Percentiles rank a stretch among this genome's conserved stretches.
phyloP scores from a whole-genome alignment of 257 asterid species.

The Solanum corneliomulleri region DNA sequence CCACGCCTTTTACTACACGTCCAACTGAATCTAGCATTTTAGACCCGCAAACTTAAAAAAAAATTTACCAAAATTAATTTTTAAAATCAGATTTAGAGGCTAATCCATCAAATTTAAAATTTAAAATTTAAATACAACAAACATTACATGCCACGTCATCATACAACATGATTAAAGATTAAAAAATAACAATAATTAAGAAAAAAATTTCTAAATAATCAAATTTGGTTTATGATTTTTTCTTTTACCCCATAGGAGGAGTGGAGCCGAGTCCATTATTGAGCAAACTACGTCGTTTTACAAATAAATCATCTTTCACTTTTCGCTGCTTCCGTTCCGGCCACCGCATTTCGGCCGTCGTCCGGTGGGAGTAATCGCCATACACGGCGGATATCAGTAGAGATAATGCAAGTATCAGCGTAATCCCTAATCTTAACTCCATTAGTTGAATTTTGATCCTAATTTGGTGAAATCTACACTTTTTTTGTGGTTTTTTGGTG shows the following conservation, averaged over 20 bases:
- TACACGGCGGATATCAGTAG: not conserved
- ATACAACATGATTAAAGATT: not conserved
- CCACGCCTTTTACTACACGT: not conserved
- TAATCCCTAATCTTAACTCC: not conserved
- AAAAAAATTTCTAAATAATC: not conserved
- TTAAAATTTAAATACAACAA: not conserved
- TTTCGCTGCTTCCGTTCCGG: not conserved
- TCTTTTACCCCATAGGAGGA: slow-evolving; percentile 42
- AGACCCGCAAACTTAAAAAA: no score
- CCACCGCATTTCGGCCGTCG: not conserved
- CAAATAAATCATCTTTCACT: not conserved
- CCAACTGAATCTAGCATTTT: not conserved
- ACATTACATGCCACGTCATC: not conserved
- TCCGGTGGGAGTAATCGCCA: not conserved
- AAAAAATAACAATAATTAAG: not conserved
- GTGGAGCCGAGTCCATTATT: slow-evolving; percentile 42
- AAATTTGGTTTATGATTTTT: no score
- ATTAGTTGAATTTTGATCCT: not conserved
- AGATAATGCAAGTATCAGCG: not conserved
- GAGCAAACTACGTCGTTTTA: slow-evolving; percentile 1
- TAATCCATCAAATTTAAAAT: not conserved
- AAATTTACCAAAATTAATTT: no score
- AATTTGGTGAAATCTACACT: no score
- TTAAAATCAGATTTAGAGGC: not conserved
- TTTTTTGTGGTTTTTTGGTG: no score